Evolutionary conservation across 2,329 filamentous ascomycete species (phyloP).

Genomic region (Fusarium udum): DNA sequence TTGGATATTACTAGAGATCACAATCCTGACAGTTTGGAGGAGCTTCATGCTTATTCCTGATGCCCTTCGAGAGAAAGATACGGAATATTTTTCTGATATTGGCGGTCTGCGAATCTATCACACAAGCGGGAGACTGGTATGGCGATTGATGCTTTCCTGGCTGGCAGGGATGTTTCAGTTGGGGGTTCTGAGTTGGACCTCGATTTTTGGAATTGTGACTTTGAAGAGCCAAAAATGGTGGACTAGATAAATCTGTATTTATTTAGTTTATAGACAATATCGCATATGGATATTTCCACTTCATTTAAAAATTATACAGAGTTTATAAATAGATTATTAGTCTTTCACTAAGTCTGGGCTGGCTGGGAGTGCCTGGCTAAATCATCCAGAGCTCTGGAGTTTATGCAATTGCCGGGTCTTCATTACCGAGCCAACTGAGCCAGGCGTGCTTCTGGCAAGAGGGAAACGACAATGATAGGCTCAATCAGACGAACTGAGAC

Average conservation of each 20-base stretch:
- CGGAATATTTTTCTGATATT: background rate
- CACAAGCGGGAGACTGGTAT: background rate
- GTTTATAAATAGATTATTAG: background rate
- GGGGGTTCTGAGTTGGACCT: background rate
- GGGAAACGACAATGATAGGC: background rate
- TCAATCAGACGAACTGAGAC: background rate
- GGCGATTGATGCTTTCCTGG: background rate
- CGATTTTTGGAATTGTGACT: background rate
- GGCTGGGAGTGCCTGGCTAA: background rate
- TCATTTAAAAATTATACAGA: accelerated
- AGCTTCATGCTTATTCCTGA: background rate
- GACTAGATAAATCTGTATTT: background rate
- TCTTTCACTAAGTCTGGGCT: background rate
- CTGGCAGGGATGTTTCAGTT: background rate
- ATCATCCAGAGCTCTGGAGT: accelerated
- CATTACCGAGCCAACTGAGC: background rate
- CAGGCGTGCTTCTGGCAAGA: background rate
- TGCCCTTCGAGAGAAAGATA: background rate
- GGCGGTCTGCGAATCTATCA: background rate
- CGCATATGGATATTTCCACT: background rate
- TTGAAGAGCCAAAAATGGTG: background rate
- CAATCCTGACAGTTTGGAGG: background rate
- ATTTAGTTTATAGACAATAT: background rate
- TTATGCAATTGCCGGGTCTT: background rate
- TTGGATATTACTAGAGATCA: background rate